Evolutionary conservation across 2,329 filamentous ascomycete species (phyloP).

Genomic region (Botryotinia narcissicola): DNA sequence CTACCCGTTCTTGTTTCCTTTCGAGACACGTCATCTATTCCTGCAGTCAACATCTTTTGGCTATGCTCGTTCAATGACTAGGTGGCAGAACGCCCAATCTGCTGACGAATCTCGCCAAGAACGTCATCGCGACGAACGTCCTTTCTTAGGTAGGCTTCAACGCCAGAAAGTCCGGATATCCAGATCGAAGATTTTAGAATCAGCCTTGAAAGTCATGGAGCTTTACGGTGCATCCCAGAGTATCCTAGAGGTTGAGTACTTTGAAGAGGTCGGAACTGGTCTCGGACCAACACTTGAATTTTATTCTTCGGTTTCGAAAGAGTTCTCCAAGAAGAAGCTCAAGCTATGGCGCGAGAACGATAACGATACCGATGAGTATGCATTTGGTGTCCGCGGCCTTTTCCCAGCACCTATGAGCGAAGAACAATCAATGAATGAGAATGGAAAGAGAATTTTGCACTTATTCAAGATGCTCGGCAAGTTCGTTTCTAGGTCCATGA

Average conservation of each 20-base stretch:
- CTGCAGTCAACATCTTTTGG: conserved; percentile 97
- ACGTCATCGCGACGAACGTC: conserved; percentile 80
- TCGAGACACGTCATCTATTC: conserved; percentile 95
- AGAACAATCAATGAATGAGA: conserved; percentile 68
- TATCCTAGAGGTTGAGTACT: conserved; percentile 95
- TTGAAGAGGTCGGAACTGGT: conserved; percentile 96
- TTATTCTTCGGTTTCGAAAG: conserved; percentile 94
- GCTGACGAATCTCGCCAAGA: conserved; percentile 78
- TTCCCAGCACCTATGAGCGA: conserved; percentile 90
- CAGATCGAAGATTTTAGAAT: conserved; percentile 89
- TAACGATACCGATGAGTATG: conserved; percentile 71
- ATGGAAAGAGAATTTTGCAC: conserved; percentile 83
- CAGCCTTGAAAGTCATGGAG: conserved; percentile 97
- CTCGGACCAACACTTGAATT: conserved; percentile 95
- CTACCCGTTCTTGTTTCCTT: conserved; percentile 96
- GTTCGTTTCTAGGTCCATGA: conserved; percentile 96
- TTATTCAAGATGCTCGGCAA: conserved; percentile 93
- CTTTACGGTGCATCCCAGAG: conserved; percentile 96
- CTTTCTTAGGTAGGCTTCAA: conserved; percentile 86
- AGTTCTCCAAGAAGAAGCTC: conserved; percentile 95
- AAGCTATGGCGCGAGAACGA: conserved; percentile 96
- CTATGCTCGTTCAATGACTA: conserved; percentile 93
- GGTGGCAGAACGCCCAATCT: conserved; percentile 91
- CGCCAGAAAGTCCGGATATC: conserved; percentile 98
- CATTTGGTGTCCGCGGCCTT: conserved; percentile 78